Evolutionary conservation across 345 rosid species (phyloP).

Genomic region (Cardiospermum halicacabum): DNA sequence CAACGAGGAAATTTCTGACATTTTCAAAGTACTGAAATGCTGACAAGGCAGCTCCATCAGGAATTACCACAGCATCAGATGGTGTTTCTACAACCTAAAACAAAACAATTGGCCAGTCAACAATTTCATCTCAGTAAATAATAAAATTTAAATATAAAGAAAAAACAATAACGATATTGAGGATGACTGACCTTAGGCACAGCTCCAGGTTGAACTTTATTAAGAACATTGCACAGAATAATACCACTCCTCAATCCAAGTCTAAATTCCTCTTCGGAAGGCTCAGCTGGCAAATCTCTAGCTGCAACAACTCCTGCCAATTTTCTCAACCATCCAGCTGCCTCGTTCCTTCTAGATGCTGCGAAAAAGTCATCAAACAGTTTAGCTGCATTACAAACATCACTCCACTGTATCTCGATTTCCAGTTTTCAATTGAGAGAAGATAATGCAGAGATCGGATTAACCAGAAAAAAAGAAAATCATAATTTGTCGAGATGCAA

Average conservation of each 20-base stretch:
- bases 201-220: constrained; percentile 74
- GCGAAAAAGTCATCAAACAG: constrained; percentile 18
- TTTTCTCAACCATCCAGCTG: constrained; percentile 80
- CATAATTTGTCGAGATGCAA: background rate
- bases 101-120: background rate
- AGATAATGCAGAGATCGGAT: background rate
- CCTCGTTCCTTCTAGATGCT: constrained; percentile 74
- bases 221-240: constrained; percentile 73
- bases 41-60: constrained; percentile 84
- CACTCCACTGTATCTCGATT: background rate
- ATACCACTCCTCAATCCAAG: constrained; percentile 86
- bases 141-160: background rate
- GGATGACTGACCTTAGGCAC: constrained; percentile 64
- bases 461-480: background rate
- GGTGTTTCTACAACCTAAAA: constrained; percentile 86
- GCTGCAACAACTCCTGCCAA: constrained; percentile 74
- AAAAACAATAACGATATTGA: background rate
- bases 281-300: constrained; percentile 81
- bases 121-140: background rate
- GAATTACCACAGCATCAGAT: constrained; percentile 58
- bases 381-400: background rate
- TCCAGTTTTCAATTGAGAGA: background rate
- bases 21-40: constrained; percentile 91
- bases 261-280: constrained; percentile 78
- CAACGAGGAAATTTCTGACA: constrained; percentile 81